Evolutionary conservation across 306 rosid genomes (phyloP).

Genomic region (Cucurbita ficifolia): DNA sequence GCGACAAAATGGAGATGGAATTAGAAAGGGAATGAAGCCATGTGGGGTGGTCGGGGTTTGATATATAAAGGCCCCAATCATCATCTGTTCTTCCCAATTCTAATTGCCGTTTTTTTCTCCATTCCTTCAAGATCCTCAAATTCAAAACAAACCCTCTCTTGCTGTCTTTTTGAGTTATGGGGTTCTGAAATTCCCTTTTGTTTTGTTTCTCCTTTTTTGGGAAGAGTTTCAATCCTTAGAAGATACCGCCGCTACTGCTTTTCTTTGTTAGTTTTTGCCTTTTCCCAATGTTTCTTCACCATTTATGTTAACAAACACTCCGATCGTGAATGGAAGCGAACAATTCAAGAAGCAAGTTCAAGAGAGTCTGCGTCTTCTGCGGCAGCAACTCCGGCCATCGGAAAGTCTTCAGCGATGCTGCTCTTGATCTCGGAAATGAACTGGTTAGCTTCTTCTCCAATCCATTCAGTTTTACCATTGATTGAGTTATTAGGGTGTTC

Average conservation of each 20-base stretch:
- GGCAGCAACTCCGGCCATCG: slow-evolving; percentile 88
- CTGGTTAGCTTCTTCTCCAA: slow-evolving; percentile 27
- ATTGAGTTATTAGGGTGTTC: background rate
- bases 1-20: background rate
- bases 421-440: slow-evolving; percentile 79
- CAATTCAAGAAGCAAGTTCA: slow-evolving; percentile 48
- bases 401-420: slow-evolving; percentile 64
- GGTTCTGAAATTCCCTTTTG: slow-evolving; percentile 10
- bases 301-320: slow-evolving; percentile 13
- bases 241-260: background rate
- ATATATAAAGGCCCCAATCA: background rate
- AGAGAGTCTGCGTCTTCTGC: slow-evolving; percentile 73
- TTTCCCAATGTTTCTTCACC: slow-evolving; percentile 16
- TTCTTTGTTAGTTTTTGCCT: slow-evolving; percentile 4
- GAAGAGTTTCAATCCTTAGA: slow-evolving; percentile 8
- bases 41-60: slow-evolving; percentile 1
- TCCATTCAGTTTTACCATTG: background rate
- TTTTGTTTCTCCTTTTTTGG: slow-evolving; percentile 15
- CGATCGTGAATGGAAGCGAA: slow-evolving; percentile 55
- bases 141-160: slow-evolving; percentile 2
- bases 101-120: background rate
- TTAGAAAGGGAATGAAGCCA: background rate
- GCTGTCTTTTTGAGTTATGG: slow-evolving; percentile 16
- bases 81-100: background rate
- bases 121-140: slow-evolving; percentile 13